Evolutionary conservation across 2,329 filamentous ascomycete genomes (phyloP).

Genomic region (Penicillium aurantiogriseum): DNA sequence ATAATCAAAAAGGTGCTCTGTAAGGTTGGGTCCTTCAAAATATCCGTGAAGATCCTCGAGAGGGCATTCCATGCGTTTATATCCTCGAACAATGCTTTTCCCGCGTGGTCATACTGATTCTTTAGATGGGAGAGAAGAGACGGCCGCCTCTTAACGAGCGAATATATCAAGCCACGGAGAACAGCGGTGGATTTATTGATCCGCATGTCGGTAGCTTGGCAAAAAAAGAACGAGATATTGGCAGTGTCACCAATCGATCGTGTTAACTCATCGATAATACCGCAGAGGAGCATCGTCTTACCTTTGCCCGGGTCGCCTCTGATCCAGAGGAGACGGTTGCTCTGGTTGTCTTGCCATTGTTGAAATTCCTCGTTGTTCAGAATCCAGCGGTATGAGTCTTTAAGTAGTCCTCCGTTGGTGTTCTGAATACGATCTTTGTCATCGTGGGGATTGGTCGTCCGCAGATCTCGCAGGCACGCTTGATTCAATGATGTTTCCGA

Average conservation of each 20-base stretch:
- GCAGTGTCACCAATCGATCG: background rate
- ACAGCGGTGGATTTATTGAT: conserved; percentile 45
- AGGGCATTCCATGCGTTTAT: conserved; percentile 40
- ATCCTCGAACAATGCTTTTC: conserved; percentile 43
- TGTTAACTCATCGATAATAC: conserved; percentile 23
- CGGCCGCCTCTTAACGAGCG: conserved; percentile 37
- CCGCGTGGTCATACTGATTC: conserved; percentile 34
- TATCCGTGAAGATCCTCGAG: conserved; percentile 38
- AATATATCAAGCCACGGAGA: conserved; percentile 45
- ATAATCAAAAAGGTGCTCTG: conserved; percentile 39
- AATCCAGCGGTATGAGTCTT: conserved; percentile 24
- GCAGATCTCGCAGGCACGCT: conserved; percentile 6
- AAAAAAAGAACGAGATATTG: conserved; percentile 31
- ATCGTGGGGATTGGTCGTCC: conserved; percentile 14
- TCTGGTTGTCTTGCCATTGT: too few relatives aligned
- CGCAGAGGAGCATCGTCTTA: conserved; percentile 29
- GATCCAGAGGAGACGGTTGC: conserved; percentile 20
- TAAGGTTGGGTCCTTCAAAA: conserved; percentile 40
- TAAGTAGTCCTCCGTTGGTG: conserved; percentile 16
- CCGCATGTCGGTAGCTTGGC: conserved; percentile 40
- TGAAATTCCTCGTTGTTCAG: background rate
- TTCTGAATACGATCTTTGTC: conserved; percentile 24
- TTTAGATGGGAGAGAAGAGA: conserved; percentile 36
- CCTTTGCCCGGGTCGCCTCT: conserved; percentile 26
- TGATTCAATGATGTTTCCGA: background rate